Percentiles rank a stretch among this genome's conserved stretches.
Evolutionary conservation across 306 rosid genomes (phyloP).

Genomic region (Vigna nakashimae): DNA sequence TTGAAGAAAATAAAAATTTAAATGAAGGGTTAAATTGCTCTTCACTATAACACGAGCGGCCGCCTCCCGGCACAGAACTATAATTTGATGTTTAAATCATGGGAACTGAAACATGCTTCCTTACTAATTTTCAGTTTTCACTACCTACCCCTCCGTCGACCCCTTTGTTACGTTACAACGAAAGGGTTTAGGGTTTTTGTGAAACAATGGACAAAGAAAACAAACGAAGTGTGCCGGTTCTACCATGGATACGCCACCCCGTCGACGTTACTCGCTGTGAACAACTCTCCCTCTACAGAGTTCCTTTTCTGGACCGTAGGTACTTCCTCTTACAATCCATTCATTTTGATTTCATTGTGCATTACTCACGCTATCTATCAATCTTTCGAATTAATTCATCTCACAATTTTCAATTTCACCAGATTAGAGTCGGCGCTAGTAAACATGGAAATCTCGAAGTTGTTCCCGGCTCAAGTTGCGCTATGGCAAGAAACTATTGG

Average conservation of each 20-base stretch:
- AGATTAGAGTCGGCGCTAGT: conserved; percentile 74
- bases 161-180: too few species aligned
- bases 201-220: conserved; percentile 57
- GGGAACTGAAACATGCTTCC: too few species aligned
- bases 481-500: conserved; percentile 93
- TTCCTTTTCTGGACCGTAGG: conserved; percentile 67
- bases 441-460: conserved; percentile 60
- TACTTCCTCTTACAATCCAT: not conserved
- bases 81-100: too few species aligned
- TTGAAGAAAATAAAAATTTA: too few species aligned
- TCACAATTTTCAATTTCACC: not conserved
- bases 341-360: not conserved
- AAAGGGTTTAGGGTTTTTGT: conserved; percentile 19
- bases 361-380: too few species aligned
- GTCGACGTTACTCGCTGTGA: conserved; percentile 61
- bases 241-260: conserved; percentile 97
- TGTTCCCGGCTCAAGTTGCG: conserved; percentile 85
- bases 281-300: conserved; percentile 55
- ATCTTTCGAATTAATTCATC: not conserved
- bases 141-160: too few species aligned
- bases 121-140: too few species aligned
- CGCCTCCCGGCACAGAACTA: too few species aligned
- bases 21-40: too few species aligned
- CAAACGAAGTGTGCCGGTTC: conserved; percentile 56
- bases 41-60: too few species aligned